Conservation (phyloP, 257 asterid genomes). For the Solanum paucissectum region DNA sequence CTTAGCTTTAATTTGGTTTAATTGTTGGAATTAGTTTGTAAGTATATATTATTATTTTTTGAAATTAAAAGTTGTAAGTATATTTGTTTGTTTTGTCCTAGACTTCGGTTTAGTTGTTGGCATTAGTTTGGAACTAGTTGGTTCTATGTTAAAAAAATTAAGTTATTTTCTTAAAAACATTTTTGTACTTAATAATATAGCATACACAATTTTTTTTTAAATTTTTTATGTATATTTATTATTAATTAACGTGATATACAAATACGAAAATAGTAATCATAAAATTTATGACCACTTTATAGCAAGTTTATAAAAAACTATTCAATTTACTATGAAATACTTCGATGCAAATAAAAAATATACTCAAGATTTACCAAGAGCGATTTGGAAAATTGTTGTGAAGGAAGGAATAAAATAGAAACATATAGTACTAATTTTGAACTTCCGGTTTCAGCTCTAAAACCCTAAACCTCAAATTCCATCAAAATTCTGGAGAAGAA, state of each 20-base stretch:
- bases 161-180: neutral
- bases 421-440: neutral
- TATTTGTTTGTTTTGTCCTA: neutral
- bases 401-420: neutral
- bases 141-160: neutral
- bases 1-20: neutral
- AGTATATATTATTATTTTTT: too few species aligned
- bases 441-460: neutral
- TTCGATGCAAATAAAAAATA: neutral
- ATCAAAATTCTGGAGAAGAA: neutral
- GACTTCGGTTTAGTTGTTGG: neutral
- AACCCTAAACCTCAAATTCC: neutral
- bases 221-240: too few species aligned
- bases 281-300: neutral
- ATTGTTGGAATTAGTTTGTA: neutral
- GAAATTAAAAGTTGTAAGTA: neutral
- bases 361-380: too few species aligned
- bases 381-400: neutral
- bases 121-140: neutral
- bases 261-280: too few species aligned
- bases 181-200: too few species aligned
- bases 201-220: neutral
- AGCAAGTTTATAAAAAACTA: neutral
- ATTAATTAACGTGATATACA: neutral
- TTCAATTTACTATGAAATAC: neutral